Percentiles rank a stretch among this genome's conserved stretches.
Evolutionary conservation across 768 basidiomycete species (phyloP).

Genomic region (Cyclocybe cylindracea): DNA sequence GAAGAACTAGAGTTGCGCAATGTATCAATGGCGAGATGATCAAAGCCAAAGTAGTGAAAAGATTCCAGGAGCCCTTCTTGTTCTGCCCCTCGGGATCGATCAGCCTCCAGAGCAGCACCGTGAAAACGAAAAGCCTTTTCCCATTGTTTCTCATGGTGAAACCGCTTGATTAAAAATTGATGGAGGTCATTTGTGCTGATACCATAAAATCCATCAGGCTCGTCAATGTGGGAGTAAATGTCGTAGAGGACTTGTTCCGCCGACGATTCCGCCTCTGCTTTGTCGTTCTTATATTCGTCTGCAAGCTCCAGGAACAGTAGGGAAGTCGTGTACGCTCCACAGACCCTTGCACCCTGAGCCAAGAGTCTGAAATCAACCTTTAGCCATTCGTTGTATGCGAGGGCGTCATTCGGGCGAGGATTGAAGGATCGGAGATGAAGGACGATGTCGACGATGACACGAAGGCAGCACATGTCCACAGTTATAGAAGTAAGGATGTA

Average conservation of each 20-base stretch:
- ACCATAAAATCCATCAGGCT: conserved; percentile 98
- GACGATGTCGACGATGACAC: conserved; percentile 71
- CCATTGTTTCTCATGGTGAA: conserved; percentile 94
- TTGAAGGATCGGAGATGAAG: conserved; percentile 80
- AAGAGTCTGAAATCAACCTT: conserved; percentile 72
- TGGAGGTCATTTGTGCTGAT: conserved; percentile 80
- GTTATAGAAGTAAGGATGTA: conserved; percentile 43
- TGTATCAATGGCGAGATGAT: conserved; percentile 78
- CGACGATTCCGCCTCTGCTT: conserved; percentile 26
- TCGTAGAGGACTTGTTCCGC: conserved; percentile 81
- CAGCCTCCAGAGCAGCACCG: conserved; percentile 79
- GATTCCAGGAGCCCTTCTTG: conserved; percentile 73
- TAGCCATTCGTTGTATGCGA: conserved; percentile 80
- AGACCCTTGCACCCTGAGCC: conserved; percentile 69
- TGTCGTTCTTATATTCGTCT: conserved; percentile 42
- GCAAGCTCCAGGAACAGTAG: conserved; percentile 88
- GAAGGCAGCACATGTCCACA: conserved; percentile 44
- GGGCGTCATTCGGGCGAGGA: conserved; percentile 31
- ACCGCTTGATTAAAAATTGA: conserved; percentile 77
- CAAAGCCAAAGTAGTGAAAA: conserved; percentile 89
- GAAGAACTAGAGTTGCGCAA: conserved; percentile 41
- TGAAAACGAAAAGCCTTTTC: conserved; percentile 88
- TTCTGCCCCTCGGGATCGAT: conserved; percentile 38
- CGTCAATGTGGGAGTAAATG: conserved; percentile 94
- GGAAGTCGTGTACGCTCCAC: conserved; percentile 87